Conservation (phyloP, 306 rosid species). For the Aeschynomene evenia region DNA sequence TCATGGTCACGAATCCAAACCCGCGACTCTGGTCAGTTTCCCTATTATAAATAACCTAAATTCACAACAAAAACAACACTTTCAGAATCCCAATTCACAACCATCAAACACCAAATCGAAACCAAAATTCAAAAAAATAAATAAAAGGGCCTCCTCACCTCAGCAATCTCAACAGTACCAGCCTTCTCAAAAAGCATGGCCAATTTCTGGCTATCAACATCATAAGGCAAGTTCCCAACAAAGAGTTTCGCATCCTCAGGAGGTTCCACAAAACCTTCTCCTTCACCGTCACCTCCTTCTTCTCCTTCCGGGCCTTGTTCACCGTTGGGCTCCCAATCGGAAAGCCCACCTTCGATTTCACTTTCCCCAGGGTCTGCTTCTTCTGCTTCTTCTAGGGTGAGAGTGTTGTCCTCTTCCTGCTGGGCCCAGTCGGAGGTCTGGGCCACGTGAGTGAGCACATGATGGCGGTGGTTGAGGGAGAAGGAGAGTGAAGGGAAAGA, state of each 20-base stretch:
- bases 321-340: slow-evolving; percentile 47
- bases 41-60: slow-evolving; percentile 88
- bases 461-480: slow-evolving; percentile 42
- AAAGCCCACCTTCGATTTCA: slow-evolving; percentile 37
- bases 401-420: slow-evolving; percentile 55
- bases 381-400: slow-evolving; percentile 33
- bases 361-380: slow-evolving; percentile 31
- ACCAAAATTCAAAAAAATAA: neutral
- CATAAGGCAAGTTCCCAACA: slow-evolving; percentile 91
- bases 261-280: slow-evolving; percentile 45
- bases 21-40: slow-evolving; percentile 92
- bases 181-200: slow-evolving; percentile 79
- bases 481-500: slow-evolving; percentile 3
- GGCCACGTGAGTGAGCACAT: slow-evolving; percentile 48
- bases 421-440: slow-evolving; percentile 88
- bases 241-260: slow-evolving; percentile 86
- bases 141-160: slow-evolving; percentile 40
- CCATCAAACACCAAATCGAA: neutral
- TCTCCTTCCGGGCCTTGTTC: slow-evolving; percentile 31
- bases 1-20: slow-evolving; percentile 91
- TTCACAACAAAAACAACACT: neutral
- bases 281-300: slow-evolving; percentile 22
- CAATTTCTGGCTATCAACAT: slow-evolving; percentile 66
- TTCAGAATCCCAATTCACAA: neutral
- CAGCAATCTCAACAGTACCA: slow-evolving; percentile 87